Evolutionary conservation across 2,329 filamentous ascomycete genomes (phyloP), one percentile per base, ranked within the genome.

Genomic region (Cercospora sp.): DNA sequence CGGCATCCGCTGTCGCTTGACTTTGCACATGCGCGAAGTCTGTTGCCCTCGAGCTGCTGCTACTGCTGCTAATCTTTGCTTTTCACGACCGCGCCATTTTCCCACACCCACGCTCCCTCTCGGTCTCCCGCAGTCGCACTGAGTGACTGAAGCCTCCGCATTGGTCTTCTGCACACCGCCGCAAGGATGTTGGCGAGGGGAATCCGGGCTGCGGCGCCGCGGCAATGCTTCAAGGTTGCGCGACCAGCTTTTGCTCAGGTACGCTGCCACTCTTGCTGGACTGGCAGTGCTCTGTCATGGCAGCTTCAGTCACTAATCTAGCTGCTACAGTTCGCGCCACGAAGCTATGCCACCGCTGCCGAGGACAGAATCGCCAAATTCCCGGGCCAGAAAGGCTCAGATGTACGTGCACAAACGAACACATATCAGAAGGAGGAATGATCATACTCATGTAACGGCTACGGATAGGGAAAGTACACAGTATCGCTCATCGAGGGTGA

Each of bases 401-500:
- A 94, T 86, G 92, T 95, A 89, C 81, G 91, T 76, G 60, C 63
- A 64, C 5, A 58, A 53, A 6, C 36, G 59, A 28, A 48, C 8
- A 65, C 36, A 30, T 28, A 16, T 31, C 30, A 65, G 18, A 36
- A 18, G 23, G 23, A 55, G 23, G 61, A 30, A 64, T n/a, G 39
- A 18, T 12, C 13, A 63, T 58, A 58, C 58, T 69, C 26, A 67
- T 67, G 30, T 45, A 62, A 39, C 36, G 60, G 66, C 20, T 60
- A 67, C 63, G 63, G 55, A 65, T 26, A 96, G 93, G 95, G 95
- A 79, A 95, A 95, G 83, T 99, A 91, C 87, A 91, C 92, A 67
- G 95, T 99, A 78, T 94, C 92, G 77, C 86, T 99, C 83, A 99
- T 99, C 75, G 96, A 99, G 87, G 95, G 96, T 83, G 96, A 99